Conservation (phyloP, 768 basidiomycete genomes). For the Epithele typhae region DNA sequence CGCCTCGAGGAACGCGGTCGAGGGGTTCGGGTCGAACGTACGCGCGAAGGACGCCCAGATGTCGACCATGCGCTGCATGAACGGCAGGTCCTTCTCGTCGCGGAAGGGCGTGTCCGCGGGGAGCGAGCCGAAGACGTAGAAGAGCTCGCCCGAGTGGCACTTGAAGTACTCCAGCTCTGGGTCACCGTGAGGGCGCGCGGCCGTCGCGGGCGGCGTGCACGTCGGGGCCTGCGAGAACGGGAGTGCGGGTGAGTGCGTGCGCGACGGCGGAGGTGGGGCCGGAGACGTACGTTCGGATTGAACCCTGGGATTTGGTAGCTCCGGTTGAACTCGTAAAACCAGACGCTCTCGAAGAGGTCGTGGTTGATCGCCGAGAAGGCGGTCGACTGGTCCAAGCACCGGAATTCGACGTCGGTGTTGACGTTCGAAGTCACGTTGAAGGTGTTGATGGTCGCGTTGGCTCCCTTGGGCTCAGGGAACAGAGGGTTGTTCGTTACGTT, state of each 20-base stretch:
- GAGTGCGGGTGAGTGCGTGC: no score
- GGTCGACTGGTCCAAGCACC: constrained; percentile 47
- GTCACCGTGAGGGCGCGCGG: constrained; percentile 42
- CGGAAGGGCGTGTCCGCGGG: constrained; percentile 39
- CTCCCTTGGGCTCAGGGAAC: constrained; percentile 36
- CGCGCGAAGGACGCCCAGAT: constrained; percentile 45
- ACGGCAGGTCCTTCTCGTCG: constrained; percentile 40
- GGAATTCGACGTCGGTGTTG: constrained; percentile 42
- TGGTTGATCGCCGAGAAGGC: constrained; percentile 39
- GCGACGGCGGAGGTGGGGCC: background rate
- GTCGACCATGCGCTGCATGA: constrained; percentile 41
- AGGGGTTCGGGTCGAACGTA: constrained; percentile 44
- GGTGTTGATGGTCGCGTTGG: constrained; percentile 35
- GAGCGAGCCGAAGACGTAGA: constrained; percentile 31
- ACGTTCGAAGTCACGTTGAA: constrained; percentile 45
- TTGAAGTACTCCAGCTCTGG: constrained; percentile 44
- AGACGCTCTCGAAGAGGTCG: constrained; percentile 37
- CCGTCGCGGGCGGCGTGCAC: constrained; percentile 39
- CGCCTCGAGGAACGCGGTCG: constrained; percentile 35
- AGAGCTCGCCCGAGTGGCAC: constrained; percentile 31
- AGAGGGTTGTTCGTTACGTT: constrained; percentile 23
- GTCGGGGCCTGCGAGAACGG: constrained; percentile 24
- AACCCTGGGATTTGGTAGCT: constrained; percentile 38
- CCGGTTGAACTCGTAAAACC: constrained; percentile 45
- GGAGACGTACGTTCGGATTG: constrained; percentile 30